Evolutionary conservation across 1,284 basidiomycete genomes (phyloP).

Genomic region (Cutaneotrichosporon cavernicola): DNA sequence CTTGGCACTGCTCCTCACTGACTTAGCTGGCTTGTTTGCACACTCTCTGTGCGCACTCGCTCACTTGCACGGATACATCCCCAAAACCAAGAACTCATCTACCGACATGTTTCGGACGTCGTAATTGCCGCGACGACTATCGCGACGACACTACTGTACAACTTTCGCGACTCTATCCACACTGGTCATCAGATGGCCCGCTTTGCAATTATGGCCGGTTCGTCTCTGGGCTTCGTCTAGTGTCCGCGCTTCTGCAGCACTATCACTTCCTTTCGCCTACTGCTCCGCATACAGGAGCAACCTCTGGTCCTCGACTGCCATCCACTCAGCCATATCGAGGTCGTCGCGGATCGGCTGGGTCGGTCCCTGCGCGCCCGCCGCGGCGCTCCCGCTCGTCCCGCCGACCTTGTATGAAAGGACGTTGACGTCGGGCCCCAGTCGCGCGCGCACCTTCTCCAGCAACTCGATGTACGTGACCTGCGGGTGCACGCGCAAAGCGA

Average conservation of each 20-base stretch:
- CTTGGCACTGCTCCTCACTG: background rate
- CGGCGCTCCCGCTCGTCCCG: conserved; percentile 25
- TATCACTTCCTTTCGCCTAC: conserved; percentile 4
- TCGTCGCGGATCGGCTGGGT: conserved; percentile 70
- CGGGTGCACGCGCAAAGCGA: conserved; percentile 97
- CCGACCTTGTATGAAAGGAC: conserved; percentile 69
- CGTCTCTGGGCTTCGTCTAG: background rate
- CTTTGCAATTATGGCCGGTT: background rate
- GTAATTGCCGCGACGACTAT: background rate
- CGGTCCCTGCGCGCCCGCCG: conserved; percentile 55
- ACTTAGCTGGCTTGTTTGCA: too few relatives aligned
- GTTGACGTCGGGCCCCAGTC: conserved; percentile 73
- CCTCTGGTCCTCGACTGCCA: conserved; percentile 74
- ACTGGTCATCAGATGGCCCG: conserved; percentile 4
- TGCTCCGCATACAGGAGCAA: conserved; percentile 76
- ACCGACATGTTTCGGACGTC: conserved; percentile 2
- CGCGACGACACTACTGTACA: conserved; percentile 10
- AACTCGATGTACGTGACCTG: conserved; percentile 79
- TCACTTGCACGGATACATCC: background rate
- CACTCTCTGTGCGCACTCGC: background rate
- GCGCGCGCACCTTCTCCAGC: conserved; percentile 83
- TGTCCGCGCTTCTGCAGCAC: background rate
- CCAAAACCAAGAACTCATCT: conserved; percentile 3
- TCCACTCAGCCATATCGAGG: conserved; percentile 71
- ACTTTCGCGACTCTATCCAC: conserved; percentile 4